A percentile compares a stretch with the other conserved stretches of the same genome.
Conservation (phyloP, 768 basidiomycete genomes). For the Suillus subalutaceus region DNA sequence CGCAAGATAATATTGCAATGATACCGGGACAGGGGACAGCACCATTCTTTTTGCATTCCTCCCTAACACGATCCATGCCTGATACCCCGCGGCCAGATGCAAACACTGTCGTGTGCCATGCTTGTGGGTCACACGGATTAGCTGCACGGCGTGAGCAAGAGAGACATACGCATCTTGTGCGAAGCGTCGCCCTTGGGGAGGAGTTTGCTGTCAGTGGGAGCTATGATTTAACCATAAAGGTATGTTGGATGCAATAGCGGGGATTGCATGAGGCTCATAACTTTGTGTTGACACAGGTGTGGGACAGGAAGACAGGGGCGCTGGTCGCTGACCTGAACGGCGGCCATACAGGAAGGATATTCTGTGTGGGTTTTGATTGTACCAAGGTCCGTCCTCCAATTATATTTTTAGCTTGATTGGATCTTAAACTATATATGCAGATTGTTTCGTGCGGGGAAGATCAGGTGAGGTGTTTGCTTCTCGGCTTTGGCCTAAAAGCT, state of each 20-base stretch:
- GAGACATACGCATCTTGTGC: slow-evolving; percentile 73
- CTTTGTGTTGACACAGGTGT: slow-evolving; percentile 52
- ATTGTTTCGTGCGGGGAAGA: slow-evolving; percentile 89
- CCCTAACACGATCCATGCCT: slow-evolving; percentile 28
- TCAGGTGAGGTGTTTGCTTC: slow-evolving; percentile 52
- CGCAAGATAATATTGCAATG: slow-evolving; percentile 13
- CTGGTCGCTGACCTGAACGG: slow-evolving; percentile 74
- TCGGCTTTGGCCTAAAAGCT: slow-evolving; percentile 10
- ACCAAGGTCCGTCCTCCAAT: slow-evolving; percentile 60
- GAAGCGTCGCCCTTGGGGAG: slow-evolving; percentile 72
- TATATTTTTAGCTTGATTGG: not conserved
- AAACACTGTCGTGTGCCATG: slow-evolving; percentile 45
- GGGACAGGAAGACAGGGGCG: slow-evolving; percentile 76
- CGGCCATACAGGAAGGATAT: slow-evolving; percentile 81
- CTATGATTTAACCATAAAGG: slow-evolving; percentile 85
- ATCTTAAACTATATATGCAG: slow-evolving; percentile 37
- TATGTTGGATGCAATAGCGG: slow-evolving; percentile 30
- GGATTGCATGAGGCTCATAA: slow-evolving; percentile 5
- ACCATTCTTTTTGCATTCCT: slow-evolving; percentile 34
- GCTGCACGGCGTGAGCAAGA: slow-evolving; percentile 26
- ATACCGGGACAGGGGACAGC: slow-evolving; percentile 13
- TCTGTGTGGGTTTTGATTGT: slow-evolving; percentile 80
- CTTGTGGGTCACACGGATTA: slow-evolving; percentile 50
- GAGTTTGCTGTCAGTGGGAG: slow-evolving; percentile 83
- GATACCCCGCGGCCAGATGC: slow-evolving; percentile 14